A percentile compares a stretch with the other conserved stretches of the same genome.
Conservation (phyloP, 2,329 filamentous ascomycete genomes). For the Alternaria dauci region DNA sequence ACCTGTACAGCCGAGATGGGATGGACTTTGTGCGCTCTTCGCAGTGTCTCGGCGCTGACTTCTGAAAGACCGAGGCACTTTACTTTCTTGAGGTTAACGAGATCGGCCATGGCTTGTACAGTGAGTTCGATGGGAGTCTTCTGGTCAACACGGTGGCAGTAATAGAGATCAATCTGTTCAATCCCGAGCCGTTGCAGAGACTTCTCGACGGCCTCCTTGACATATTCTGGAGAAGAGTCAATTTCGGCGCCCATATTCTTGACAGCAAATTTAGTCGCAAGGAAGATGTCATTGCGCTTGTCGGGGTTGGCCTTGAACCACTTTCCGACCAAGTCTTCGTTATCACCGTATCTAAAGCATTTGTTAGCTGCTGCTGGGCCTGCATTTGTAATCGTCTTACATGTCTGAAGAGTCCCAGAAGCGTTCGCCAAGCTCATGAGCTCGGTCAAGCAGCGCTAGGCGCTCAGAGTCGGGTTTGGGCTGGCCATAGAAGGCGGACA, state of each 20-base stretch:
- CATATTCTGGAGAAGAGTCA: slow-evolving; percentile 54
- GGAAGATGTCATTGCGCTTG: slow-evolving; percentile 59
- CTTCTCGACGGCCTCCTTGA: slow-evolving; percentile 50
- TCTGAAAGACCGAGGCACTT: slow-evolving; percentile 58
- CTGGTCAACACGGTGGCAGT: slow-evolving; percentile 54
- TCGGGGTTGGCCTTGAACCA: slow-evolving; percentile 51
- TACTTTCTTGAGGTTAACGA: slow-evolving; percentile 65
- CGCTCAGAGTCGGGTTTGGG: slow-evolving; percentile 60
- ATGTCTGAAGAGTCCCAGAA: slow-evolving; percentile 41
- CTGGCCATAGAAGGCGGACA: slow-evolving; percentile 58
- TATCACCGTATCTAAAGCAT: slow-evolving; percentile 38
- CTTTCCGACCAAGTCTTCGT: slow-evolving; percentile 45
- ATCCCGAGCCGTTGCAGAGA: slow-evolving; percentile 54
- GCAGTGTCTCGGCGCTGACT: slow-evolving; percentile 55
- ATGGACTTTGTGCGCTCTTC: slow-evolving; percentile 58
- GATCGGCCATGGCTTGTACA: slow-evolving; percentile 60
- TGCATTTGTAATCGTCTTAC: slow-evolving; percentile 18
- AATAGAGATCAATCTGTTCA: slow-evolving; percentile 57
- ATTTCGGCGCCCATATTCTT: slow-evolving; percentile 53
- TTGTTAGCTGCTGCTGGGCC: background rate
- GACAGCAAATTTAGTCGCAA: slow-evolving; percentile 48
- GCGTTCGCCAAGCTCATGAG: slow-evolving; percentile 59
- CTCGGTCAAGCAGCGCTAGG: slow-evolving; percentile 61
- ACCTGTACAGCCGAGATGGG: slow-evolving; percentile 60
- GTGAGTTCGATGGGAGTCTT: slow-evolving; percentile 60